Percentiles rank a stretch among this genome's conserved stretches.
phyloP scores from a whole-genome alignment of 192 early-diverging fungal species.

The Coemansia sp. region DNA sequence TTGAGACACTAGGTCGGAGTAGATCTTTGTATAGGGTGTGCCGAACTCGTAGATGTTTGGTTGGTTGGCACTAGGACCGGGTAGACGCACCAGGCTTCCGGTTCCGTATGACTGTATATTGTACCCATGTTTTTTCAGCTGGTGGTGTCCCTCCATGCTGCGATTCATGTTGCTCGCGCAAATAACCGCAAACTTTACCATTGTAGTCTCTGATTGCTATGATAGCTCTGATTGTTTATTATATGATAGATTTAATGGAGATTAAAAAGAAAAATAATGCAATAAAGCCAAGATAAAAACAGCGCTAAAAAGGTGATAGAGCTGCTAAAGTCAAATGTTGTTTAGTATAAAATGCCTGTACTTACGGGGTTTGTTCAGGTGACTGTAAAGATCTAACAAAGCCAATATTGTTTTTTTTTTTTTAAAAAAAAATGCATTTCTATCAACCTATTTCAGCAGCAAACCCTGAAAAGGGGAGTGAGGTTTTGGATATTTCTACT shows the following conservation, averaged over 20 bases:
- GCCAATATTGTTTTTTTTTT: neutral
- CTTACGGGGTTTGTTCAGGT: slow-evolving; percentile 2
- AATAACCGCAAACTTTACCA: slow-evolving; percentile 89
- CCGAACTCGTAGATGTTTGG: slow-evolving; percentile 95
- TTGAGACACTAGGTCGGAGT: slow-evolving; percentile 73
- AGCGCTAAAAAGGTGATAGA: neutral
- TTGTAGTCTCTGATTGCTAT: slow-evolving; percentile 18
- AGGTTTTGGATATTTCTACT: neutral
- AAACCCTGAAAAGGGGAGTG: neutral
- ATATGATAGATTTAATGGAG: neutral
- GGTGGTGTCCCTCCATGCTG: slow-evolving; percentile 94
- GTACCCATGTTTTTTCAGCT: slow-evolving; percentile 73
- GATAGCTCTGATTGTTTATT: neutral
- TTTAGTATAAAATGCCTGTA: neutral
- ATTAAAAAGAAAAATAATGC: neutral
- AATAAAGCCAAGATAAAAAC: neutral
- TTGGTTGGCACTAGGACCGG: slow-evolving; percentile 80
- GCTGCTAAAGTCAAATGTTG: neutral
- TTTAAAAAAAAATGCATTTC: no score
- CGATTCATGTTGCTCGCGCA: slow-evolving; percentile 98
- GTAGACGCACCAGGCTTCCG: slow-evolving; percentile 84
- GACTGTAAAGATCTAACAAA: neutral
- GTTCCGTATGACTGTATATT: slow-evolving; percentile 89
- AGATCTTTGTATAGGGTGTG: slow-evolving; percentile 88
- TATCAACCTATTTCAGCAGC: no score